Percentiles rank a stretch among this genome's conserved stretches.
Conservation (phyloP, 2,329 filamentous ascomycete species). For the Dothideomycetes sp. region DNA sequence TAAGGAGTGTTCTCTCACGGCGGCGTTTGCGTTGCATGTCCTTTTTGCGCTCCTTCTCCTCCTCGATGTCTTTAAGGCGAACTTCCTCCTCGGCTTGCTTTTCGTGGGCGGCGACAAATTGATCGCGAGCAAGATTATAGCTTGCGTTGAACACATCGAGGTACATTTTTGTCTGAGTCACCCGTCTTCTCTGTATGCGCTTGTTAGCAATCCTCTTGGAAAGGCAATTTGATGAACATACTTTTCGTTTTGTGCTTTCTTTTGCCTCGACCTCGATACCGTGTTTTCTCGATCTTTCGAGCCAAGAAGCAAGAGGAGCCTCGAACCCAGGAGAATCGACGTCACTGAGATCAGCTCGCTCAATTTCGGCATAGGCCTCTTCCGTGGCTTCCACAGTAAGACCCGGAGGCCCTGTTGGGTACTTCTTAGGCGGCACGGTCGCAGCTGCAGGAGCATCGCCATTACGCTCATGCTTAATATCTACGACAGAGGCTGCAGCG, state of each 20-base stretch:
- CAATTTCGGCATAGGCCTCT: constrained; percentile 43
- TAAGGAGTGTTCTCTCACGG: constrained; percentile 86
- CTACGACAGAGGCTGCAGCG: background rate
- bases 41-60: constrained; percentile 98
- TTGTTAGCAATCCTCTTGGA: constrained; percentile 8
- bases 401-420: constrained; percentile 26
- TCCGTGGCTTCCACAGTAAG: constrained; percentile 43
- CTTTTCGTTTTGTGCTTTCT: constrained; percentile 57
- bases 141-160: constrained; percentile 56
- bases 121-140: constrained; percentile 60
- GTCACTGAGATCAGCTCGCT: constrained; percentile 54
- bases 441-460: background rate
- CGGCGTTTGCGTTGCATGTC: constrained; percentile 98
- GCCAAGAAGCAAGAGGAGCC: constrained; percentile 45
- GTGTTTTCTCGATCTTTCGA: constrained; percentile 53
- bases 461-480: constrained; percentile 10
- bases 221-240: constrained; percentile 29
- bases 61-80: constrained; percentile 77
- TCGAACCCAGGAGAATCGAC: constrained; percentile 46
- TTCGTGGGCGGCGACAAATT: constrained; percentile 69
- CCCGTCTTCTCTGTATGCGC: constrained; percentile 46
- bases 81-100: constrained; percentile 77
- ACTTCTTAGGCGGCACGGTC: constrained; percentile 14
- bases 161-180: constrained; percentile 47
- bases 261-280: constrained; percentile 53